phyloP scores from a whole-genome alignment of 345 rosid species.

The Camelina hispida region DNA sequence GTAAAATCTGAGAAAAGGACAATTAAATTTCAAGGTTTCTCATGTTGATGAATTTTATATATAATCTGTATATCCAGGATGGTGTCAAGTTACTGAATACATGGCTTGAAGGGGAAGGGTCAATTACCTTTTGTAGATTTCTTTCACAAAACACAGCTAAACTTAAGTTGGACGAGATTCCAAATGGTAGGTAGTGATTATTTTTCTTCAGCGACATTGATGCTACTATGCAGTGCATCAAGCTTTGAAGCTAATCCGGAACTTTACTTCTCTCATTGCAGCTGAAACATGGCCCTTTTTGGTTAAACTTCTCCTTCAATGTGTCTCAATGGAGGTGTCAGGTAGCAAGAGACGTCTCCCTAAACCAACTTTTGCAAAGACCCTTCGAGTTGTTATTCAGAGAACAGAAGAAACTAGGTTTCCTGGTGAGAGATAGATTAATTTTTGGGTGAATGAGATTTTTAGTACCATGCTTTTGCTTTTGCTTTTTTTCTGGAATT shows the following conservation, averaged over 20 bases:
- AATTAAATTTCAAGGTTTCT: neutral
- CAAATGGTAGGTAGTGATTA: conserved; percentile 59
- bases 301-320: conserved; percentile 61
- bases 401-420: conserved; percentile 68
- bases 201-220: conserved; percentile 2
- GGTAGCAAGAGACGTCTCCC: conserved; percentile 74
- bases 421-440: conserved; percentile 57
- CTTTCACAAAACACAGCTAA: conserved; percentile 66
- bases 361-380: conserved; percentile 67
- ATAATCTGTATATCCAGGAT: conserved; percentile 55
- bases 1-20: conserved; percentile 16
- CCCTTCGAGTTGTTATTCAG: conserved; percentile 70
- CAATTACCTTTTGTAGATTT: conserved; percentile 65
- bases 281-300: conserved; percentile 95
- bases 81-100: conserved; percentile 80
- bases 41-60: conserved; percentile 11
- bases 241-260: conserved; percentile 25
- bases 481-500: conserved; percentile 1
- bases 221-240: neutral
- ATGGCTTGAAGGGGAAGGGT: conserved; percentile 80
- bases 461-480: conserved; percentile 8
- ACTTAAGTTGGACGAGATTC: conserved; percentile 71
- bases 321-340: conserved; percentile 77
- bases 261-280: conserved; percentile 52
- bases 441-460: neutral